Evolutionary conservation across 768 basidiomycete genomes (phyloP), one percentile per base, ranked within the genome.

Genomic region (Candolleomyces efflorescens): DNA sequence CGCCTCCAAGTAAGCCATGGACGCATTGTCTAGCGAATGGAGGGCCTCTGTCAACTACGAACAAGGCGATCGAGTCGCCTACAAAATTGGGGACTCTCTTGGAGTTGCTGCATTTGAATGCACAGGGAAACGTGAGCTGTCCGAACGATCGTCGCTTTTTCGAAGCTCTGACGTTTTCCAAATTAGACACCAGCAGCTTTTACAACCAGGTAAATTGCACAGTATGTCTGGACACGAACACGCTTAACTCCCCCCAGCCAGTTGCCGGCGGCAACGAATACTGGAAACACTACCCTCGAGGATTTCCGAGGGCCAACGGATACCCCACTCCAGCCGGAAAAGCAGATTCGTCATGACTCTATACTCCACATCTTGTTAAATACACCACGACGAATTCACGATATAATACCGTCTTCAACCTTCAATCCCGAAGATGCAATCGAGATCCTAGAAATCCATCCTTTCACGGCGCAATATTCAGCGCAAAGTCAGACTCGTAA

Each of bases 51-150:
- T 61, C 20, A 56, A 61, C 23, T 72, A 72, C 52, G 22, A 53
- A 5, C 20, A 57, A 13, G 71, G 71, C 5, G 69, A 71, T 59
- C 63, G 71, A 60, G 70, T 72, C 20, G 71, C 71, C 15, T 71
- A 71, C 59, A 72, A 71, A 55, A 58, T 71, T 38, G 66, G 65
- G 45, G 64, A 69, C 53, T 56, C 64, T 5, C 55, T 66, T 46
- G 71, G 71, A 24, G 69, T 68, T 22, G 68, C 67, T n/a, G 71
- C 71, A 1, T 72, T 72, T 52, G 69, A 72, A 59, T 72, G 70
- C 56, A 45, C 65, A 32, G 50, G 52, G 22, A n/a, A 47, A 52
- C 71, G 71, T 71, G 58, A 27, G 71, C 32, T 69, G 18, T 53
- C 23, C 32, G 23, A 23, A 51, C 41, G 61, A 38, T 10, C 53